Evolutionary conservation across 306 rosid genomes (phyloP).

Genomic region (Bauhinia variegata): DNA sequence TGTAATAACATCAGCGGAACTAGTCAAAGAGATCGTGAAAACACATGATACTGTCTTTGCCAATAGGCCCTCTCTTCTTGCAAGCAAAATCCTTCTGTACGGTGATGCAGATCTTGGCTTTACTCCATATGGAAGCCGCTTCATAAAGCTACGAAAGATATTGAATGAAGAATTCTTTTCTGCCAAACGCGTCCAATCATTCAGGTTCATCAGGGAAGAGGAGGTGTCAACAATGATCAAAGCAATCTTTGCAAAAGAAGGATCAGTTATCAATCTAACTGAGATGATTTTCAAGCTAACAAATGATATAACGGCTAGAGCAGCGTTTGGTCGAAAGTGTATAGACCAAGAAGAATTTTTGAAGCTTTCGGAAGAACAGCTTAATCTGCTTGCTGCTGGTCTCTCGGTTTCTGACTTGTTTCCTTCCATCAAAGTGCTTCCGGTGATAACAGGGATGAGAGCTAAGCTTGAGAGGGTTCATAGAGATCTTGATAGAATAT

Average conservation of each 20-base stretch:
- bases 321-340: not conserved
- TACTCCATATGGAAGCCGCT: constrained; percentile 7
- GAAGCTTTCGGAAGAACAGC: not conserved
- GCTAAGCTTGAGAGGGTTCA: not conserved
- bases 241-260: not conserved
- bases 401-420: no score
- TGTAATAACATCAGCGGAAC: constrained; percentile 24
- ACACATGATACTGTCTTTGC: constrained; percentile 20
- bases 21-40: constrained; percentile 32
- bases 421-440: not conserved
- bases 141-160: constrained; percentile 24
- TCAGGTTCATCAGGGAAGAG: not conserved
- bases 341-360: not conserved
- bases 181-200: constrained; percentile 9
- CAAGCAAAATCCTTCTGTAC: not conserved
- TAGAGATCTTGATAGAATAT: not conserved
- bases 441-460: not conserved
- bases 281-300: not conserved
- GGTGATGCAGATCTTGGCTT: not conserved
- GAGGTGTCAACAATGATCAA: not conserved
- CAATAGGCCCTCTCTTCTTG: constrained; percentile 17
- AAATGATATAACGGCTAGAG: not conserved
- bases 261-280: not conserved
- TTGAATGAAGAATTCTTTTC: not conserved
- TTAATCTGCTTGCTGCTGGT: no score